Base-by-base conservation (phyloP, 305 asterid genomes). In the Euphrasia arctica region DNA sequence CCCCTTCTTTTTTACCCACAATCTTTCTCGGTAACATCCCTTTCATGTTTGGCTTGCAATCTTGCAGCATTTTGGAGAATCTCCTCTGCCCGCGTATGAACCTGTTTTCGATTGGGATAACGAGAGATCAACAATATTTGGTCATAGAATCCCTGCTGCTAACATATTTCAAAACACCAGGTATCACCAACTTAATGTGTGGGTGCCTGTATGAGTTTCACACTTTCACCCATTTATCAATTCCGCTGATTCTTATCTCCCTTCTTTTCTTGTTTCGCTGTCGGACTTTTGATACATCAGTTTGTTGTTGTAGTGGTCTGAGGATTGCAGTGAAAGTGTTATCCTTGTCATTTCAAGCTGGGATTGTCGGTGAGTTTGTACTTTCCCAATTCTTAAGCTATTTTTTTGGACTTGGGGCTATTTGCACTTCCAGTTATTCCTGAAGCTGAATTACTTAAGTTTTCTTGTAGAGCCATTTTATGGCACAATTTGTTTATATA, bases 81-180 rank as follows among this genome's bases (percentile, higher is more conserved):
- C 99, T 62, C 96, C 96, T 4, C 76, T 94, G 45, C 96, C 95
- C 54, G 97, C 97, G 49, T 90, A 94, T 72, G 99, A 94, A 80
- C 97, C 99, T 28, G 95, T 86, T 77, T 94, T 90, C 80, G 97
- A 94, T 75, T 90, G 99, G 99, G 96, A 86, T 59, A 94, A 83
- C 64, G 99, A 94, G 80, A 82, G 99, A 76, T 79, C 95, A 59
- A 77, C 85, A 64, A 83, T 90, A 83, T 88, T 90, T 86, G 99
- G 99, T 67, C 97, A 94, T 81, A 86, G 99, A 72, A 75, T 81
- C 73, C 95, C 95, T 51, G 82, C 92, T 67, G 78, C 89, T 76
- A 85, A 84, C 84, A 79, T 82, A 60, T 79, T 88, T 72, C 99
- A 89, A 72, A 75, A 88, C 78, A 80, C 86, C 74, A 90, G 99